Percentiles rank a stretch among this genome's conserved stretches.
Evolutionary conservation across 2,329 filamentous ascomycete genomes (phyloP).

Genomic region (Xylariaceae sp.): DNA sequence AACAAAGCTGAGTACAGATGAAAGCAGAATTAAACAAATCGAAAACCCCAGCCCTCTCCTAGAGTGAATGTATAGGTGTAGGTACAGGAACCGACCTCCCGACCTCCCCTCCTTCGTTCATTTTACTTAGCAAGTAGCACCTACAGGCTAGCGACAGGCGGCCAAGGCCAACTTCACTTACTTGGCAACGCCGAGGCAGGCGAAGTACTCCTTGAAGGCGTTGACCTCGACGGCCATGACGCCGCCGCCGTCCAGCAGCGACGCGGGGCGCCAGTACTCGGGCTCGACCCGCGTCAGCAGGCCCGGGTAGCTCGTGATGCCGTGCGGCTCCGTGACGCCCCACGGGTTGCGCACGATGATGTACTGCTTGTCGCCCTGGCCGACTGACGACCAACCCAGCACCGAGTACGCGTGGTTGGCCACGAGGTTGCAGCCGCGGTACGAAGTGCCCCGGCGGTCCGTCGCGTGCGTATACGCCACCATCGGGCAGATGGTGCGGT

Average conservation of each 20-base stretch:
- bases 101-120: no score
- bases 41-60: no score
- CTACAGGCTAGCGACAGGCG: no score
- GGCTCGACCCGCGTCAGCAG: constrained; percentile 47
- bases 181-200: constrained; percentile 40
- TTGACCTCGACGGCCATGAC: constrained; percentile 45
- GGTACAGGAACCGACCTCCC: no score
- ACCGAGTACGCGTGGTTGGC: constrained; percentile 54
- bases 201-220: constrained; percentile 47
- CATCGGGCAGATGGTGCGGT: constrained; percentile 52
- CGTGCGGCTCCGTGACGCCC: constrained; percentile 50
- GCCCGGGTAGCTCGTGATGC: constrained; percentile 48
- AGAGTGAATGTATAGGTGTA: no score
- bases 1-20: no score
- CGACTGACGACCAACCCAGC: constrained; percentile 45
- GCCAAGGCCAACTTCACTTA: no score
- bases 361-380: constrained; percentile 46
- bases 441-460: constrained; percentile 37
- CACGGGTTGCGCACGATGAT: constrained; percentile 52
- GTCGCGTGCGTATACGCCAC: constrained; percentile 49
- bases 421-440: constrained; percentile 49
- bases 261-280: constrained; percentile 45
- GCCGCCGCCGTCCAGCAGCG: constrained; percentile 45
- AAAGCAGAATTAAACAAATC: no score
- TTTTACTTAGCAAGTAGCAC: no score